Percentiles rank a stretch among this genome's conserved stretches.
phyloP scores from a whole-genome alignment of 1,284 basidiomycete genomes.

The Cutaneotrichosporon sp. region DNA sequence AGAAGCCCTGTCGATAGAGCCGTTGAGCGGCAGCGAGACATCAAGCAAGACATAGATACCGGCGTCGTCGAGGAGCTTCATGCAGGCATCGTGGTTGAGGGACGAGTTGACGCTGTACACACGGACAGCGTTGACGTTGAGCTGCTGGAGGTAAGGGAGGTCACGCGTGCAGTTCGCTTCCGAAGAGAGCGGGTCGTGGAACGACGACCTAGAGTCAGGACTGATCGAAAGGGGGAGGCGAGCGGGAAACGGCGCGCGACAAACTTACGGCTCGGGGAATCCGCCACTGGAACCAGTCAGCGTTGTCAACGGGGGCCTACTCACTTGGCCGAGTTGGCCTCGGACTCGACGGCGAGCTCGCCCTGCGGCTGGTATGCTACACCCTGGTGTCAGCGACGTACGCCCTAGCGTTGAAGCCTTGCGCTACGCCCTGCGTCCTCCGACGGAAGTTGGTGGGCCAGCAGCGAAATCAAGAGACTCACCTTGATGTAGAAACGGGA shows the following conservation, averaged over 20 bases:
- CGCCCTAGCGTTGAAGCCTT: not conserved
- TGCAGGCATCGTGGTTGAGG: slow-evolving; percentile 81
- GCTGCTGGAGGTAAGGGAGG: slow-evolving; percentile 67
- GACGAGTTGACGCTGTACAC: slow-evolving; percentile 82
- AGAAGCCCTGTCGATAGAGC: slow-evolving; percentile 73
- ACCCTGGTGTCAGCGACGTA: slow-evolving; percentile 56
- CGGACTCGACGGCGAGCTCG: slow-evolving; percentile 53
- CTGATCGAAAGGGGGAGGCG: not conserved
- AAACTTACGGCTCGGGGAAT: slow-evolving; percentile 67
- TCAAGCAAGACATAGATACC: slow-evolving; percentile 92
- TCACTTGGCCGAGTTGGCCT: slow-evolving; percentile 59
- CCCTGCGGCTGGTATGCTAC: slow-evolving; percentile 88
- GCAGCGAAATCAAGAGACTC: slow-evolving; percentile 11
- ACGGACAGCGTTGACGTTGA: slow-evolving; percentile 65
- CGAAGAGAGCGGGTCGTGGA: slow-evolving; percentile 70
- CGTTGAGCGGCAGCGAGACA: slow-evolving; percentile 77
- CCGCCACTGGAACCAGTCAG: slow-evolving; percentile 43
- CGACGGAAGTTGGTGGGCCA: not conserved
- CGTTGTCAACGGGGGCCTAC: slow-evolving; percentile 17
- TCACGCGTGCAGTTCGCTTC: slow-evolving; percentile 72
- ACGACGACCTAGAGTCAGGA: slow-evolving; percentile 36
- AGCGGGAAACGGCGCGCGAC: slow-evolving; percentile 50
- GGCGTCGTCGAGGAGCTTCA: slow-evolving; percentile 71
- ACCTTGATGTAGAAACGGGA: slow-evolving; percentile 81
- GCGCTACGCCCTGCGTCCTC: not conserved